Base-by-base conservation (phyloP, 2,329 filamentous ascomycete species). In the Cytospora piceicola region DNA sequence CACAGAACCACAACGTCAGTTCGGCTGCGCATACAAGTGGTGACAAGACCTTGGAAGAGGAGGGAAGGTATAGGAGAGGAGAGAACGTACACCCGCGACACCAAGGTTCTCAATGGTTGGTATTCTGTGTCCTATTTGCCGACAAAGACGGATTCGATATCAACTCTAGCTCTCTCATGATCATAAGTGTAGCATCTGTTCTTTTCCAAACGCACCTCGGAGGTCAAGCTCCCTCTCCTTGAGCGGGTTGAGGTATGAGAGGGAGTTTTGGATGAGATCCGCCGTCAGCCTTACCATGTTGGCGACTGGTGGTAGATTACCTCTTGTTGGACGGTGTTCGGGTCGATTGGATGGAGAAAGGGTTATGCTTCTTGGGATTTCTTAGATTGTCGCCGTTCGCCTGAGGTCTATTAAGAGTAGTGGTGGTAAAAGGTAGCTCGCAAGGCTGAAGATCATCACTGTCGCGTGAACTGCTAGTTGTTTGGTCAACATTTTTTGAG, bases 221-320 rank as follows among this genome's bases (percentile, higher is more conserved):
- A 99, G 92, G 85, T 98, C 94, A 79, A 99, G 88, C 87, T 99
- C 95, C 80, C 95, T 93, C 86, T 99, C 95, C 83, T 95, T 96
- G 79, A 99, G 87, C 78, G 94, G 94, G 82, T 98, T 99, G 81
- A 98, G 91, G 85, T 97, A 99, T 78, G 94, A 97, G 72, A 97
- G 90, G 77, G 95, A 97, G 79, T 88, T 89, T 80, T 93, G 88
- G 82, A 99, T 96, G 75, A 98, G 89, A 79, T 98, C 95, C 72
- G 92, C 90, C 70, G 94, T 97, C 82, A 99, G 89, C 85, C 94
- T 90, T 95, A 68, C 67, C 67, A 99, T 98, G 71, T 76, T 82
- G 78, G 72, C 63, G 60, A 66, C 60, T 51, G 46, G 51, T 65
- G 70, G 55, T 32, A 68, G 53, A 69, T 64, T 69, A 63, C 55